Evolutionary conservation across 1,284 basidiomycete species (phyloP), one percentile per base, ranked within the genome.

Genomic region (Cutaneotrichosporon sp.): DNA sequence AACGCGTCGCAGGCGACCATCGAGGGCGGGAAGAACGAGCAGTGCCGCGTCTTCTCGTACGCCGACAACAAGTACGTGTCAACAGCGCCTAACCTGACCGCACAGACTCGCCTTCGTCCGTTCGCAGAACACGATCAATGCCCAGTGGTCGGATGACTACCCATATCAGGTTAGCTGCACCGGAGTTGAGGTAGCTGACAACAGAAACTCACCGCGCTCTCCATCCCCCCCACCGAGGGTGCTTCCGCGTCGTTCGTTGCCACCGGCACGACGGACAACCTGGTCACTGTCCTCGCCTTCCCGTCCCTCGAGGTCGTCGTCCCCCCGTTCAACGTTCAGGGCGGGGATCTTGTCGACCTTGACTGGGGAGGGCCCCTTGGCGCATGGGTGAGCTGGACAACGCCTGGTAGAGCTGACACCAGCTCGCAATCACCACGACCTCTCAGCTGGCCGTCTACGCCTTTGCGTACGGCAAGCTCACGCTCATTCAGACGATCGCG

Each of bases 161-260:
- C 92, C 95, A 75, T 95, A 88, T 70, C 92, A 95, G 81, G 92
- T 91, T 63, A 51, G 83, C 18, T 16, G n/a, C 29, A 60, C n/a
- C 60, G 9, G 46, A 34, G 20, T 25, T 18, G n/a, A 52, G 59
- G 34, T 18, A 24, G 27, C 45, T 53, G 29, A 58, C 49, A 22
- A 2, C 61, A 80, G 79, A 80, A 80, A 75, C 60, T 77, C 56
- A 79, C 79, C 0, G 63, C 71, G 14, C 62, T 79, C 16, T 73
- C 75, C 13, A 20, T 53, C 22, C 51, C 51, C 4, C 51, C 33
- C 4, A 49, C 25, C 10, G 34, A 57, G 7, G 60, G 58, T 9
- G 55, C 47, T 6, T 51, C 54, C 4, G 58, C 63, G 3, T 34
- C 43, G 0, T 68, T 73, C 20, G 59, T 80, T 8, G 79, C 76